phyloP scores from a whole-genome alignment of 176 grass and related monocot species.

The Melocanna baccifera region DNA sequence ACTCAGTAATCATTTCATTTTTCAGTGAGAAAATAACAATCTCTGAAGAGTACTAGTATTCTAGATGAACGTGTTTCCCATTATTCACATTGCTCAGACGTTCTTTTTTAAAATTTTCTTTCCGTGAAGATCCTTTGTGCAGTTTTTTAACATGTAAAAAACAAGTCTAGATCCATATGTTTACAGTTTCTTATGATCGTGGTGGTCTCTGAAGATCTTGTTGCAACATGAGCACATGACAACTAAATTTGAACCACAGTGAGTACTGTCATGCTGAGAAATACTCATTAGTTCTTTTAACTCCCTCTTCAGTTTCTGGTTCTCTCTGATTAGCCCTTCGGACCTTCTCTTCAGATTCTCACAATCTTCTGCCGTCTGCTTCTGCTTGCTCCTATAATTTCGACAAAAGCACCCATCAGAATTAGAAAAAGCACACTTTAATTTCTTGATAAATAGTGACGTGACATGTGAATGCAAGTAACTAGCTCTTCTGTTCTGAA shows the following conservation, averaged over 20 bases:
- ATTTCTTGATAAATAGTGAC: not conserved
- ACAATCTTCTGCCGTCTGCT: constrained; percentile 12
- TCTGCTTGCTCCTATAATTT: constrained; percentile 42
- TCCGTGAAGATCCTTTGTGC: not conserved
- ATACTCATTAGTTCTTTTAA: constrained; percentile 20
- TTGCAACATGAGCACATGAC: not conserved
- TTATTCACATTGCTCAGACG: not conserved
- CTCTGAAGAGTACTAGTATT: not conserved
- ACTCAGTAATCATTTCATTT: no score
- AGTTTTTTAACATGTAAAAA: not conserved
- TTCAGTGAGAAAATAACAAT: not conserved
- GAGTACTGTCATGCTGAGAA: not conserved
- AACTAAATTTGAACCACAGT: not conserved
- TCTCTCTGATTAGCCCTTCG: constrained; percentile 31
- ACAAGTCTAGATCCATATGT: not conserved
- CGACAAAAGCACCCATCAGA: not conserved
- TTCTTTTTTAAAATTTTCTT: not conserved
- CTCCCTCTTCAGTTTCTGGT: constrained; percentile 33
- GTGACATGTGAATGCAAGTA: not conserved
- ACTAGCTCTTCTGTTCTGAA: constrained; percentile 56
- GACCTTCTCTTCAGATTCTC: constrained; percentile 27
- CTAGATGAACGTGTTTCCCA: not conserved
- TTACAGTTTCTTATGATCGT: not conserved
- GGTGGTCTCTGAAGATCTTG: no score
- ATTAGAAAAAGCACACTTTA: not conserved